A percentile compares a stretch with the other conserved stretches of the same genome.
Evolutionary conservation across 1,284 basidiomycete genomes (phyloP).

Genomic region (Ustilago shanxiensis): DNA sequence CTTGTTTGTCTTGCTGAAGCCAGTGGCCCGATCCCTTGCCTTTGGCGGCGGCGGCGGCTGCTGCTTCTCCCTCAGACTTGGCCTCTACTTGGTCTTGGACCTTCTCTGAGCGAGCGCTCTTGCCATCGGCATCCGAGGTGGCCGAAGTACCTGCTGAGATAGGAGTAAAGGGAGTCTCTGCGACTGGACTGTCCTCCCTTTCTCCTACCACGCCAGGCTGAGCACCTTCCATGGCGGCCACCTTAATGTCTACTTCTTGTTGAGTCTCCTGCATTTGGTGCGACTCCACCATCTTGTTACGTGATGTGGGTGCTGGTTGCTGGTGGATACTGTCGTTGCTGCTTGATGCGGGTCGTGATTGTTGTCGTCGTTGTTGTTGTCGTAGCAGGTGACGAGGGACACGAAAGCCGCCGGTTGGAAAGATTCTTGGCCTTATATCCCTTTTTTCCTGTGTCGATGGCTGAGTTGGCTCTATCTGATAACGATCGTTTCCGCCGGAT

Average conservation of each 20-base stretch:
- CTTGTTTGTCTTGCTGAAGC: constrained; percentile 50
- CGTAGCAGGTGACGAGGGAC: no score
- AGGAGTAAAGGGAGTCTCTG: background rate
- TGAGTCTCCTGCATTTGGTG: background rate
- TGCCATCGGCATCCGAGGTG: background rate
- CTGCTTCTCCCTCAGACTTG: background rate
- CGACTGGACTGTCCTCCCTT: background rate
- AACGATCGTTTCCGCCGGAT: no score
- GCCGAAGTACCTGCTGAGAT: constrained; percentile 1
- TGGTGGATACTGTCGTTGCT: no score
- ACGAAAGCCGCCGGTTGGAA: no score
- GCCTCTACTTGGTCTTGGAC: background rate
- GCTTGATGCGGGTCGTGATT: no score
- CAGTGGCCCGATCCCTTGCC: constrained; percentile 36
- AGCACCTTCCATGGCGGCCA: background rate
- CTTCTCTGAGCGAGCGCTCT: background rate
- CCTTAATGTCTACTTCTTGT: background rate
- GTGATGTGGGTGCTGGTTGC: no score
- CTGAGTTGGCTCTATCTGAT: no score
- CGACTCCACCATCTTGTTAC: background rate
- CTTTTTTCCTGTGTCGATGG: no score
- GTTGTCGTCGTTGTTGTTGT: no score
- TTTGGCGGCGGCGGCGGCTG: no score
- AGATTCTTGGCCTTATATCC: no score
- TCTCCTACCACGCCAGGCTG: background rate